A percentile compares a stretch with the other conserved stretches of the same genome.
Conservation (phyloP, 208 protist genomes). For the Acanthamoeba quina region DNA sequence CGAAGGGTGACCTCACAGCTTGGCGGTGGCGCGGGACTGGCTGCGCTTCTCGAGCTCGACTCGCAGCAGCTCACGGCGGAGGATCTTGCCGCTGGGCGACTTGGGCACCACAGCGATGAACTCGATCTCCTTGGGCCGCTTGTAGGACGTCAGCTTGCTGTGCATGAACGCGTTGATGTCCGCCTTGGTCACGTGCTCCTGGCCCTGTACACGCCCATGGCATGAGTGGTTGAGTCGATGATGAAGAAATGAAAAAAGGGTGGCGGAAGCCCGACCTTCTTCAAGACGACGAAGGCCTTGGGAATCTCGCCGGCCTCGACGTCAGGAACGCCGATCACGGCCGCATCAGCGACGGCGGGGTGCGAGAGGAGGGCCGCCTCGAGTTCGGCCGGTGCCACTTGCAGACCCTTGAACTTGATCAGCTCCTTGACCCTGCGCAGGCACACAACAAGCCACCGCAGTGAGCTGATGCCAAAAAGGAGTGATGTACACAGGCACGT, state of each 20-base stretch:
- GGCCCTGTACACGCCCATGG: neutral
- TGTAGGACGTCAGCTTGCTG: constrained; percentile 86
- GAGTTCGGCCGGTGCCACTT: constrained; percentile 92
- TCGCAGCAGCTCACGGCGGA: constrained; percentile 84
- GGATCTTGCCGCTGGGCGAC: constrained; percentile 90
- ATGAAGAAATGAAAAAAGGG: neutral
- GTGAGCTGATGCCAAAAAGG: neutral
- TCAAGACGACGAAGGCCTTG: constrained; percentile 88
- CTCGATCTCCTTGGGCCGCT: constrained; percentile 89
- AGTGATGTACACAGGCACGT: too few species aligned
- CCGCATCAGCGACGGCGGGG: constrained; percentile 85
- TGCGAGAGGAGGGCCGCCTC: constrained; percentile 82
- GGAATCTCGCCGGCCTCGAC: constrained; percentile 85
- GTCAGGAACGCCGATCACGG: constrained; percentile 90
- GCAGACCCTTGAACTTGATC: constrained; percentile 94
- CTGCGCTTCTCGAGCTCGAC: constrained; percentile 15
- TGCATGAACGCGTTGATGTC: constrained; percentile 86
- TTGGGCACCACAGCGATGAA: constrained; percentile 89
- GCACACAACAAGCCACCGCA: too few species aligned
- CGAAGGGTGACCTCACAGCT: neutral
- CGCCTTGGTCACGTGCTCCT: constrained; percentile 75
- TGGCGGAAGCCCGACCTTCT: neutral
- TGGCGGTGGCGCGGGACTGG: neutral
- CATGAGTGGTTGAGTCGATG: neutral
- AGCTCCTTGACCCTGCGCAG: constrained; percentile 91